Conservation (phyloP, 495 filamentous ascomycete species). For the Trichocladium antarcticum region DNA sequence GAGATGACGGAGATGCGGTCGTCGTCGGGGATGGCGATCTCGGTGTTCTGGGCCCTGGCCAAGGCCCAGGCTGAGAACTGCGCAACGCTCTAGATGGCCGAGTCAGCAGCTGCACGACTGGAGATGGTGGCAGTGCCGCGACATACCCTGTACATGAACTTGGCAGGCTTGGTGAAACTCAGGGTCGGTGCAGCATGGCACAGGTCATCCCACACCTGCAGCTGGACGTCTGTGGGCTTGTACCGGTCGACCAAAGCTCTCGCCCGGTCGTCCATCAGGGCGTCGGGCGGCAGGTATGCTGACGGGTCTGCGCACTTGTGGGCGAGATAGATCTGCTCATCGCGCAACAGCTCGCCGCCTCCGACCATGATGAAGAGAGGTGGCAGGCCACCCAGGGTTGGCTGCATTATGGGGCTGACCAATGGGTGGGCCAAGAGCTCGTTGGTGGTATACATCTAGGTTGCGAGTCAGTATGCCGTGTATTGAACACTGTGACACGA, state of each 20-base stretch:
- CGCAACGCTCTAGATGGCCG: slow-evolving; percentile 50
- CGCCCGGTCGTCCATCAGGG: slow-evolving; percentile 50
- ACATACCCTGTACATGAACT: slow-evolving; percentile 62
- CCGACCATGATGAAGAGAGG: slow-evolving; percentile 78
- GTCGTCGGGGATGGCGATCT: slow-evolving; percentile 72
- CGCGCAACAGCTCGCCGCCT: slow-evolving; percentile 76
- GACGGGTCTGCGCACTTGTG: slow-evolving; percentile 82
- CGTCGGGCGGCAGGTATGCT: slow-evolving; percentile 57
- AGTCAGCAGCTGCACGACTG: background rate
- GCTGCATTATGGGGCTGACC: slow-evolving; percentile 77
- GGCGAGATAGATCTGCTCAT: slow-evolving; percentile 90
- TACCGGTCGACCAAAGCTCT: slow-evolving; percentile 53
- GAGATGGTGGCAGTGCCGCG: background rate
- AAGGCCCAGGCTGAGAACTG: slow-evolving; percentile 89
- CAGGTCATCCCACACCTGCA: slow-evolving; percentile 93
- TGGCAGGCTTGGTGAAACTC: slow-evolving; percentile 86
- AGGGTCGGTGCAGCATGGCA: slow-evolving; percentile 87
- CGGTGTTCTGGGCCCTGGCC: slow-evolving; percentile 64
- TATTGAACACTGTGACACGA: background rate
- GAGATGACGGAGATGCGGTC: slow-evolving; percentile 67
- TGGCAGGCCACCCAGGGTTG: slow-evolving; percentile 77
- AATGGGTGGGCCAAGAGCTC: slow-evolving; percentile 75
- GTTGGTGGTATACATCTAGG: slow-evolving; percentile 77
- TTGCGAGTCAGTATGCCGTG: slow-evolving; percentile 6
- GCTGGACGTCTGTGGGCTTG: slow-evolving; percentile 75